phyloP scores from a whole-genome alignment of 2,329 filamentous ascomycete species.

The Chaetothyriales sp. region DNA sequence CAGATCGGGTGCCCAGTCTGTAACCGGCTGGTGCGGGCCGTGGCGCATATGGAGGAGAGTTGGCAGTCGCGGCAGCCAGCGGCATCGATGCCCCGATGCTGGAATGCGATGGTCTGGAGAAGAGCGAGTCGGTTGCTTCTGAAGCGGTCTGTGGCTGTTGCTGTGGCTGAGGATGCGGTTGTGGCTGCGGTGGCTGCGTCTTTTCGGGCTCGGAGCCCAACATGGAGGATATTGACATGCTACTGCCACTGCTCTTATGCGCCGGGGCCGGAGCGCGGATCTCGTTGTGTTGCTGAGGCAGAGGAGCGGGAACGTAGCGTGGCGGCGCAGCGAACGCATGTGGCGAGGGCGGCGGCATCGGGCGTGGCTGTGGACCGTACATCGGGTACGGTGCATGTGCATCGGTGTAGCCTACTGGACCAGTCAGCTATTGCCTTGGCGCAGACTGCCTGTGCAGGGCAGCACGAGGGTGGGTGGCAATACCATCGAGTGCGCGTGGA shows the following conservation, averaged over 20 bases:
- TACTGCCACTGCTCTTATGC: slow-evolving; percentile 37
- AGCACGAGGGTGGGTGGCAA: neutral
- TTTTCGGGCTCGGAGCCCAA: slow-evolving; percentile 41
- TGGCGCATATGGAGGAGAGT: slow-evolving; percentile 29
- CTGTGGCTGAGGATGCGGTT: slow-evolving; percentile 1
- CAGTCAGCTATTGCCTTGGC: slow-evolving; percentile 3
- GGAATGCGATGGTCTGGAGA: slow-evolving; percentile 24
- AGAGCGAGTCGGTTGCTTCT: slow-evolving; percentile 12
- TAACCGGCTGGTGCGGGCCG: slow-evolving; percentile 42
- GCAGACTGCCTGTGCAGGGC: neutral
- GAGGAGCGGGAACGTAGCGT: slow-evolving; percentile 9
- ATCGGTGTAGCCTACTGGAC: slow-evolving; percentile 13
- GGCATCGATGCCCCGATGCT: slow-evolving; percentile 21
- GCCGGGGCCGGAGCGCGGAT: slow-evolving; percentile 7
- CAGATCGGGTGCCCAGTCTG: slow-evolving; percentile 47
- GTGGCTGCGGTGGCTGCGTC: neutral
- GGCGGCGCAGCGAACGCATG: slow-evolving; percentile 10
- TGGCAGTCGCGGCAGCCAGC: slow-evolving; percentile 24
- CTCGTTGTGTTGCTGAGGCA: slow-evolving; percentile 2
- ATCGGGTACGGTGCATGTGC: slow-evolving; percentile 9
- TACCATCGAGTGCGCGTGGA: slow-evolving; percentile 13
- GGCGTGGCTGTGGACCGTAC: slow-evolving; percentile 10
- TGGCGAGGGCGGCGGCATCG: slow-evolving; percentile 15
- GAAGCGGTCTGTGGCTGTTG: slow-evolving; percentile 25
- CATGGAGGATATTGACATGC: slow-evolving; percentile 63